Evolutionary conservation across 2,329 filamentous ascomycete species (phyloP).

Genomic region (Acrocalymma vagum): DNA sequence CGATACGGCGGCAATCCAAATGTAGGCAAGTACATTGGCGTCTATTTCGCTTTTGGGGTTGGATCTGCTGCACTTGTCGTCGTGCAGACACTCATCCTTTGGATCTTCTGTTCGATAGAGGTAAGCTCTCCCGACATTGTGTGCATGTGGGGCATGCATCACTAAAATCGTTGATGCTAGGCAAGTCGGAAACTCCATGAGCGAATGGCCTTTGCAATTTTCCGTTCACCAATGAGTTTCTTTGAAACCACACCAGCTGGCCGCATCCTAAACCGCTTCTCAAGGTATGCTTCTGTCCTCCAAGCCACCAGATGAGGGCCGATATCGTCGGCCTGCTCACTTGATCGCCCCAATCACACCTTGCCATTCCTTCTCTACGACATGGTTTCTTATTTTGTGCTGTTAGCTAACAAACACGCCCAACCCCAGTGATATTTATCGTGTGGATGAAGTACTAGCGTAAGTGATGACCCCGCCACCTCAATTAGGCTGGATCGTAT

Average conservation of each 20-base stretch:
- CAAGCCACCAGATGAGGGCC: background rate
- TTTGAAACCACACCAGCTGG: slow-evolving; percentile 97
- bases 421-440: slow-evolving; percentile 80
- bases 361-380: background rate
- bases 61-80: slow-evolving; percentile 87
- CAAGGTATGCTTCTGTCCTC: slow-evolving; percentile 67
- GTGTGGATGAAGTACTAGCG: slow-evolving; percentile 90
- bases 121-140: slow-evolving; percentile 55
- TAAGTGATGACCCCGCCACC: slow-evolving; percentile 41
- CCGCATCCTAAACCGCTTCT: slow-evolving; percentile 96
- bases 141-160: slow-evolving; percentile 11
- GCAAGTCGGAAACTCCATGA: slow-evolving; percentile 97
- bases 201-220: slow-evolving; percentile 96
- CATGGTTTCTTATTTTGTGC: slow-evolving; percentile 26
- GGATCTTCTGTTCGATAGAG: slow-evolving; percentile 99
- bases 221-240: slow-evolving; percentile 97
- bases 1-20: slow-evolving; percentile 72
- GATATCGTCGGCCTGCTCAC: slow-evolving; percentile 1
- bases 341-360: background rate
- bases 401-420: no score
- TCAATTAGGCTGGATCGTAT: slow-evolving; percentile 2
- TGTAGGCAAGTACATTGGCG: slow-evolving; percentile 88
- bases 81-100: slow-evolving; percentile 90
- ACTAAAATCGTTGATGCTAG: slow-evolving; percentile 55
- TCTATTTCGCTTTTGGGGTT: slow-evolving; percentile 95